Evolutionary conservation across 1,284 basidiomycete genomes (phyloP).

Genomic region (Apiotrichum laibachii): DNA sequence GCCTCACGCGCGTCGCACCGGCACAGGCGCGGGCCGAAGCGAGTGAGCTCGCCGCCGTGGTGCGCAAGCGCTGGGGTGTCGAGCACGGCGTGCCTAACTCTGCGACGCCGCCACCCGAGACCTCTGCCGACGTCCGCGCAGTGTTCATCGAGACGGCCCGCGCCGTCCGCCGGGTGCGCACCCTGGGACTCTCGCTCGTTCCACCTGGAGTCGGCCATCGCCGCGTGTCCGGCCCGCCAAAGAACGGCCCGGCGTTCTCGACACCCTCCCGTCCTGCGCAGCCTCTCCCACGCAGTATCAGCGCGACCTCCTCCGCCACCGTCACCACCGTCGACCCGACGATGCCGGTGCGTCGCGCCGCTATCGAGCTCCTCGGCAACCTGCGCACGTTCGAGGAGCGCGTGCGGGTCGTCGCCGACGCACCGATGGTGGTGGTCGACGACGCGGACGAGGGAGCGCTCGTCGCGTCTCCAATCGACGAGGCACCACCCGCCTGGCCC

Average conservation of each 20-base stretch:
- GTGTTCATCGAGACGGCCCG: constrained; percentile 30
- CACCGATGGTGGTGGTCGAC: constrained; percentile 14
- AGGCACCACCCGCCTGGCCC: background rate
- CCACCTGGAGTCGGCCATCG: constrained; percentile 5
- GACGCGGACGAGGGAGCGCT: constrained; percentile 1
- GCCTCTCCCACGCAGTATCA: background rate
- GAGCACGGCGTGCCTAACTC: constrained; percentile 1
- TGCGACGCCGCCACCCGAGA: constrained; percentile 15
- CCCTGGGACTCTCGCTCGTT: constrained; percentile 28
- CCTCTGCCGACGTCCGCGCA: constrained; percentile 11
- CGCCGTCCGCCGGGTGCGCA: constrained; percentile 36
- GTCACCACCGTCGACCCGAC: constrained; percentile 1
- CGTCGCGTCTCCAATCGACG: constrained; percentile 8
- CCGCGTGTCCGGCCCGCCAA: constrained; percentile 8
- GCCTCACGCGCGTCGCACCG: constrained; percentile 32
- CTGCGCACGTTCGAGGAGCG: constrained; percentile 44
- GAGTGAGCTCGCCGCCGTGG: constrained; percentile 12
- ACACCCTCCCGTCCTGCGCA: constrained; percentile 38
- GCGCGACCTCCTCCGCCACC: background rate
- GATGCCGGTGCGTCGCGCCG: constrained; percentile 28
- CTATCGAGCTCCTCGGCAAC: constrained; percentile 43
- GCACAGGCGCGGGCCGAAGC: constrained; percentile 34
- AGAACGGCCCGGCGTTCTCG: constrained; percentile 20
- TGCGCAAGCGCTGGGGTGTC: constrained; percentile 10
- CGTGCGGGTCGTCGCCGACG: constrained; percentile 23